phyloP scores from a whole-genome alignment of 1,139 yeast species.

The Pichia sp. region DNA sequence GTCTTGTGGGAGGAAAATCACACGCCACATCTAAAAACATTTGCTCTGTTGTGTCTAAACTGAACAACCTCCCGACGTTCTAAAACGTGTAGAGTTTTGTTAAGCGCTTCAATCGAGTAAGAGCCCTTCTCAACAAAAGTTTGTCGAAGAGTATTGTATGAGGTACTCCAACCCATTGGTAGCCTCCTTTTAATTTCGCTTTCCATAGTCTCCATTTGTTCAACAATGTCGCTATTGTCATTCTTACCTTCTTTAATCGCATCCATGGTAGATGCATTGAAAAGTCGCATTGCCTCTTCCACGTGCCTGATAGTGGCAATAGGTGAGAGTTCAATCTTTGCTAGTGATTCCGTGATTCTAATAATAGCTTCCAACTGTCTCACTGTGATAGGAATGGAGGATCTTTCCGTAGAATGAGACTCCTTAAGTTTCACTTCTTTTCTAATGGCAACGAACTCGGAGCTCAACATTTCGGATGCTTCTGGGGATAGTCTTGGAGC shows the following conservation, averaged over 20 bases:
- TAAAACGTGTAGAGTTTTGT: constrained; percentile 71
- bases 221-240: constrained; percentile 43
- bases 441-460: constrained; percentile 89
- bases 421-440: constrained; percentile 79
- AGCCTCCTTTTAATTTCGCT: constrained; percentile 80
- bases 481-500: constrained; percentile 90
- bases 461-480: constrained; percentile 87
- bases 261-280: constrained; percentile 96
- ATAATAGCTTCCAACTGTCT: constrained; percentile 97
- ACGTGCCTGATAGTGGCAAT: constrained; percentile 87
- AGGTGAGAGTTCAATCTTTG: constrained; percentile 77
- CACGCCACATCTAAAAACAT: constrained; percentile 74
- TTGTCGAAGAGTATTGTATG: constrained; percentile 72
- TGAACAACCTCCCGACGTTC: constrained; percentile 85
- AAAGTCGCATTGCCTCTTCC: constrained; percentile 89
- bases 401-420: constrained; percentile 75
- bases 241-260: constrained; percentile 61
- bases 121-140: constrained; percentile 69
- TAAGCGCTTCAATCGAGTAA: constrained; percentile 67
- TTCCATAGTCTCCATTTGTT: constrained; percentile 74
- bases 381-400: constrained; percentile 94
- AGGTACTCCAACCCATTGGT: constrained; percentile 96
- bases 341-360: constrained; percentile 91
- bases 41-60: constrained; percentile 83
- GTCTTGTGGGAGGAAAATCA: too few relatives aligned